Evolutionary conservation across 345 rosid genomes (phyloP).

Genomic region (Gossypioides kirkii): DNA sequence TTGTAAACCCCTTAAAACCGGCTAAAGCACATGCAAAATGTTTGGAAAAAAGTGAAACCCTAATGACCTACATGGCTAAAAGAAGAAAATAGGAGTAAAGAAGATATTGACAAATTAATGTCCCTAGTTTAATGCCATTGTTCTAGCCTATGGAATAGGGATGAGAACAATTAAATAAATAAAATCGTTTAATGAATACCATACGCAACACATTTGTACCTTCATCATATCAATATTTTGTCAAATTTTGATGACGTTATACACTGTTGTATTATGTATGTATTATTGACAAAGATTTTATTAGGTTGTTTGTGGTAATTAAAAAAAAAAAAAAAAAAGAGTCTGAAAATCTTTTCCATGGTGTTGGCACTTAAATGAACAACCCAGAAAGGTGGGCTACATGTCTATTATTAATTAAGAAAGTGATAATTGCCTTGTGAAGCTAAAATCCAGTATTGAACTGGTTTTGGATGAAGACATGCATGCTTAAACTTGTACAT

Average conservation of each 20-base stretch:
- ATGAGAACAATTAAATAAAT: background rate
- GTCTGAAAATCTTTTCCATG: no score
- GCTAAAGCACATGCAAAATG: constrained; percentile 25
- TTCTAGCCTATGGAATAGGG: constrained; percentile 7
- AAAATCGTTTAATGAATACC: no score
- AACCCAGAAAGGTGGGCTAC: no score
- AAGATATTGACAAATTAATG: background rate
- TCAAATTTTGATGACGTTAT: no score
- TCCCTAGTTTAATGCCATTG: constrained; percentile 22
- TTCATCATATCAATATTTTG: no score
- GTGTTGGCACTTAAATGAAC: no score
- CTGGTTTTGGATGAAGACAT: no score
- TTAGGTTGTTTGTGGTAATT: background rate
- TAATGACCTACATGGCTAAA: background rate
- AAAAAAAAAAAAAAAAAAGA: background rate
- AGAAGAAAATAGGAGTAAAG: background rate
- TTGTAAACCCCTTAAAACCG: constrained; percentile 7
- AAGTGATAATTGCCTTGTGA: no score
- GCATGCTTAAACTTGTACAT: no score
- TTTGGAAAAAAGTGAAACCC: constrained; percentile 12
- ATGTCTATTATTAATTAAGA: no score
- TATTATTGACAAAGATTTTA: background rate
- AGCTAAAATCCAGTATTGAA: no score
- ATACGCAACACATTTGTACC: no score
- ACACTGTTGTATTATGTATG: background rate